A percentile compares a stretch with the other conserved stretches of the same genome.
These are phyloP conservation scores for Lantana camara DNA, from an alignment of 257 asterid species.

Conservation along the genomic window DNA sequence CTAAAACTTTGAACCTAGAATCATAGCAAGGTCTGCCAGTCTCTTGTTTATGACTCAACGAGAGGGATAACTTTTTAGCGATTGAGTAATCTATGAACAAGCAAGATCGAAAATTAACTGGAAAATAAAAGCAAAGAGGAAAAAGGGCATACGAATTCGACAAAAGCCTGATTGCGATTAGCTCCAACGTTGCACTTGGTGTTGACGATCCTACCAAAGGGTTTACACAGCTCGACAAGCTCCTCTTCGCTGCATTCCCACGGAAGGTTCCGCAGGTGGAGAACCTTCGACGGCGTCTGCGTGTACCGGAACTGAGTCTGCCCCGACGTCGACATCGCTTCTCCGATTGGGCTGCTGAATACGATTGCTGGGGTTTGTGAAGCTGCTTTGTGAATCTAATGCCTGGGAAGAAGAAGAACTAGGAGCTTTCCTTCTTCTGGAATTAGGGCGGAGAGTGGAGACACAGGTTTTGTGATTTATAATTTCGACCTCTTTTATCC, in stretches of 20 bases:
- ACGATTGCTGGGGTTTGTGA: conserved; percentile 11
- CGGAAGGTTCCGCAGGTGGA: conserved; percentile 86
- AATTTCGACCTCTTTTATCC: too few relatives aligned
- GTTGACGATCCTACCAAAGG: conserved; percentile 79
- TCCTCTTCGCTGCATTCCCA: conserved; percentile 84
- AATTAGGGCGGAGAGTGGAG: too few relatives aligned
- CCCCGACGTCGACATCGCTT: conserved; percentile 67
- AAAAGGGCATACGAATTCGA: conserved; percentile 66
- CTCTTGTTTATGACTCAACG: not conserved
- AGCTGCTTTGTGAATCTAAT: not conserved
- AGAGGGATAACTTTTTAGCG: not conserved
- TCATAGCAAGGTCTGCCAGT: not conserved
- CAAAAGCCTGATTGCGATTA: conserved; percentile 84
- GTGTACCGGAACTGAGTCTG: conserved; percentile 82
- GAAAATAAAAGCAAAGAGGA: not conserved
- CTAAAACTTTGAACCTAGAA: too few relatives aligned
- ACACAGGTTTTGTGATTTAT: too few relatives aligned
- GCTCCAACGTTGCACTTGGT: conserved; percentile 87
- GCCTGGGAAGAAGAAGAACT: not conserved
- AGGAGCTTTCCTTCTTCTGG: not conserved
- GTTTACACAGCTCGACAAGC: conserved; percentile 71
- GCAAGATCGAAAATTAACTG: not conserved
- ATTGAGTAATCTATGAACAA: not conserved
- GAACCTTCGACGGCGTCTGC: conserved; percentile 87
- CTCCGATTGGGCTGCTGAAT: conserved; percentile 26